Evolutionary conservation across 306 rosid genomes (phyloP), one percentile per base, ranked within the genome.

Genomic region (Cucurbita moschata): DNA sequence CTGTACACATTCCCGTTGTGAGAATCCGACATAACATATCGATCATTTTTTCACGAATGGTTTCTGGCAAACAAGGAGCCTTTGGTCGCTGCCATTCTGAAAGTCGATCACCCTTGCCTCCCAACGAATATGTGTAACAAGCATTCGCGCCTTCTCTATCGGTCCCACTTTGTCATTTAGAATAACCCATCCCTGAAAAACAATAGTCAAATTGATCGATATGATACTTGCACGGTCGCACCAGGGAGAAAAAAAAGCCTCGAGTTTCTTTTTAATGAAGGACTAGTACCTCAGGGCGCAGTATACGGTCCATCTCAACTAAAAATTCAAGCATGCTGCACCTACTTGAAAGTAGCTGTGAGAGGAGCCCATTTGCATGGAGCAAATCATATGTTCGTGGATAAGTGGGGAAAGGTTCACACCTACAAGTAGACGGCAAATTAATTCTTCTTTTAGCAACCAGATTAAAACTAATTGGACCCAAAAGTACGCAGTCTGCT

Each of bases 81-180:
- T 83, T 83, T 86, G 96, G 82, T 95, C 99, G 76, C 96, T 89
- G 69, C 99, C 99, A 76, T 89, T 95, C 83, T 91, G 96, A 80
- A 82, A 89, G 80, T 89, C 99, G 67, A 95, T 95, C 83, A 95
- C 88, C 87, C 99, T 89, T 16, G 97, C 99, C 75, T 95, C 99
- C 99, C 99, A 95, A 63, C 97, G 99, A 55, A 95, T 80, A 76
- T 89, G 96, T 42, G 96, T 75, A 43, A 96, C 96, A 76, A 88
- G 78, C 53, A 77, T 75, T 69, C 99, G 96, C n/a, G 87, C 96
- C 88, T 85, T 83, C 88, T 95, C 97, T 72, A 91, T 88, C n/a
- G 84, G 77, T 76, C 87, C 91, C 81, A 84, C 38, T 58, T 87
- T 88, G 81, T 95, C 99, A 19, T 85, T 85, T 75, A 95, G 80